Evolutionary conservation across 768 basidiomycete genomes (phyloP).

Genomic region (Rhodotorula taiwanensis): DNA sequence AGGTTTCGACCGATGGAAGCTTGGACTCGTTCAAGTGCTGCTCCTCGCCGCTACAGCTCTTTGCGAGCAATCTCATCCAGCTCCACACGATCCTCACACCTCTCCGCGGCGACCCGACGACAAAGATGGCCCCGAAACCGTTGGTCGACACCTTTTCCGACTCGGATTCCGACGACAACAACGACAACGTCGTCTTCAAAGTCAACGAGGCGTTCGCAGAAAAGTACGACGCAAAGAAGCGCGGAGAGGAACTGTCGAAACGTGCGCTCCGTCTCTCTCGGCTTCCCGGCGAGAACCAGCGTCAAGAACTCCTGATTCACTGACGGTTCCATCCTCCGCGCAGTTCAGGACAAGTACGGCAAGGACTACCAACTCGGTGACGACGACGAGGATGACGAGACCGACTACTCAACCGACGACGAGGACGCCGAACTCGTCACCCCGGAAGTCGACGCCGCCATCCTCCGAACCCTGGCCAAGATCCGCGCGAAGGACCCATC

Average conservation of each 20-base stretch:
- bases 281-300: neutral
- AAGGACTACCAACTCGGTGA: constrained; percentile 32
- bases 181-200: constrained; percentile 46
- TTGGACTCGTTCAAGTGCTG: too few species aligned
- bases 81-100: too few species aligned
- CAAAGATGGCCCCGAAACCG: neutral
- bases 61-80: too few species aligned
- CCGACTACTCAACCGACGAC: constrained; percentile 57
- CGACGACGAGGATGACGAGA: constrained; percentile 52
- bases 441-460: constrained; percentile 85
- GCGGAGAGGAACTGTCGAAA: constrained; percentile 73
- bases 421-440: constrained; percentile 91
- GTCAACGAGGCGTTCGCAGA: constrained; percentile 73
- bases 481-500: constrained; percentile 74
- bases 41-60: too few species aligned
- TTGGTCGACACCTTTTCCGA: constrained; percentile 15
- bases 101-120: too few species aligned
- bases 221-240: constrained; percentile 74
- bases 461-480: constrained; percentile 76
- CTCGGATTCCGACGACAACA: constrained; percentile 7
- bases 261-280: constrained; percentile 50
- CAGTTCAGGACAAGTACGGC: constrained; percentile 76
- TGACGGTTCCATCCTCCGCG: too few species aligned
- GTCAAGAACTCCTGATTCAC: neutral
- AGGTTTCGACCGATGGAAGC: too few species aligned